Conservation (phyloP, 2,329 filamentous ascomycete species). For the Talaromyces sp. region DNA sequence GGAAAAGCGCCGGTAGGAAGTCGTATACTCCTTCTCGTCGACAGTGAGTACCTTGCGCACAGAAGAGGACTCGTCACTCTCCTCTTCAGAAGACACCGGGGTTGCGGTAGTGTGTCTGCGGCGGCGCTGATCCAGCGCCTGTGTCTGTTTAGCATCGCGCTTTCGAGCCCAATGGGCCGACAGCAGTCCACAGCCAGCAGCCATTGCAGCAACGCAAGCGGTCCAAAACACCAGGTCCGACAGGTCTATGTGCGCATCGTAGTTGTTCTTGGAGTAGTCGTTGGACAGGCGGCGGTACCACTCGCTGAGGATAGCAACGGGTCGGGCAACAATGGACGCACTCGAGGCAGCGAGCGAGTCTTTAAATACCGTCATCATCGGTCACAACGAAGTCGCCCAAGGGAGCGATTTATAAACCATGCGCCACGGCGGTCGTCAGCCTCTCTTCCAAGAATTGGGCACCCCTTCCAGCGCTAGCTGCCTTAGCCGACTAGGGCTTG, state of each 20-base stretch:
- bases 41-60: conserved; percentile 20
- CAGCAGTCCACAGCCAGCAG: conserved; percentile 31
- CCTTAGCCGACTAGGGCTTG: not conserved
- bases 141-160: conserved; percentile 13
- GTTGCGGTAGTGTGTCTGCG: conserved; percentile 25
- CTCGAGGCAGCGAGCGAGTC: conserved; percentile 2
- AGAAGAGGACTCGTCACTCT: conserved; percentile 31
- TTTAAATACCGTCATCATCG: not conserved
- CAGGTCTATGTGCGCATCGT: conserved; percentile 27
- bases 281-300: not conserved
- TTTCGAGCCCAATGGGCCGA: conserved; percentile 23
- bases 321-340: not conserved
- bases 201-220: conserved; percentile 31
- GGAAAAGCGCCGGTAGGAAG: conserved; percentile 23
- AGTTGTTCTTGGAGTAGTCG: conserved; percentile 15
- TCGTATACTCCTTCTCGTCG: conserved; percentile 19
- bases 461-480: not conserved
- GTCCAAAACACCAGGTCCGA: conserved; percentile 27
- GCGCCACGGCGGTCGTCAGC: not conserved
- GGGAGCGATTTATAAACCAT: not conserved
- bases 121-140: conserved; percentile 16
- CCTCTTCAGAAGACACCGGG: conserved; percentile 32
- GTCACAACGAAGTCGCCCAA: not conserved
- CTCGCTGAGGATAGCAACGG: not conserved
- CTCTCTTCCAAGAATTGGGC: not conserved